Evolutionary conservation across 202 grass and related monocot genomes (phyloP), one percentile per base, ranked within the genome.

Genomic region (Zoysia matrella): DNA sequence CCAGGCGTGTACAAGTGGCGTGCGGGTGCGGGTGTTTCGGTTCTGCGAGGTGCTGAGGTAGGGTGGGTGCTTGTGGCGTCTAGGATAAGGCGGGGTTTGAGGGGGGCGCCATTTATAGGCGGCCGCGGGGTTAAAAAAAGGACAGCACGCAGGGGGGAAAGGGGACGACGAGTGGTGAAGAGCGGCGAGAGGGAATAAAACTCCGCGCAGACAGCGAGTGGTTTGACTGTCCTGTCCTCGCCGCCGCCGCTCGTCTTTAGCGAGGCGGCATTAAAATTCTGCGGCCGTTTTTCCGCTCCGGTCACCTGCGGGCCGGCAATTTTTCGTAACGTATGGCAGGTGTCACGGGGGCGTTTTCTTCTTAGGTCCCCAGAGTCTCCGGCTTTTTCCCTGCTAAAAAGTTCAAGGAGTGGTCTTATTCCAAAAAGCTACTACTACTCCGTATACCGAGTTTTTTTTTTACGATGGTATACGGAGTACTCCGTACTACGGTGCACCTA

Each of bases 191-290:
- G 43, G 73, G 82, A 91, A 88, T 87, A 91, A 88, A 85, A 88
- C 82, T 74, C 78, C 78, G 86, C 86, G 82, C 89, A 82, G 78
- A 88, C 86, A 85, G 79, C 89, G 73, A 88, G 78, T 56, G 86
- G 56, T 88, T 88, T 91, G 89, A 83, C 89, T 91, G 86, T 83
- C 78, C 89, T 79, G 64, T 80, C 65, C 69, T 68, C 60, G 66
- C 77, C 89, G 22, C 22, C 22, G 22, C 22, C 22, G 22, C 0
- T 22, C 22, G 22, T 22, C 22, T 46, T 46, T 46, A 46, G 45
- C 45, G 45, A 46, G 45, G 45, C 45, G 45, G 45, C 45, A 46
- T 46, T 46, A 46, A 46, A 46, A 46, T 46, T 46, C 45, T 2
- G 45, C 45, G 45, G 45, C 45, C 45, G 45, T 5, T 46, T 46